Percentiles rank a stretch among this genome's conserved stretches.
These are phyloP conservation scores for Capniomyces stellatus DNA, from an alignment of 371 early-diverging fungal genomes.

Conservation along the genomic window DNA sequence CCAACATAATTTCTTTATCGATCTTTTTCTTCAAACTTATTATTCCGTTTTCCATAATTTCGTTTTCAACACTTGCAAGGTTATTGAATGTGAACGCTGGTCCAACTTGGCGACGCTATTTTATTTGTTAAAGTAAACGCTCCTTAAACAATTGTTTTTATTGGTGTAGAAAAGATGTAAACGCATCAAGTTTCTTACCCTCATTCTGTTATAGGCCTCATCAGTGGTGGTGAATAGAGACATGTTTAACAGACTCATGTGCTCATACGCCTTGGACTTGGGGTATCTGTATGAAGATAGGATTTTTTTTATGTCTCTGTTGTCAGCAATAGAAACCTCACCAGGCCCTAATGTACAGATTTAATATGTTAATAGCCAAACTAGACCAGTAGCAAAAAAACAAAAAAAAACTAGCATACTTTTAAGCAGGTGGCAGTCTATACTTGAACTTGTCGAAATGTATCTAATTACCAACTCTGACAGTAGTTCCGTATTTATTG, in stretches of 20 bases:
- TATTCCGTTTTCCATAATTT: conserved; percentile 10
- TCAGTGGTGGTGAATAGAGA: conserved; percentile 11
- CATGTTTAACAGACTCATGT: background rate
- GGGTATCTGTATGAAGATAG: conserved; percentile 15
- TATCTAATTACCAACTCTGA: conserved; percentile 1
- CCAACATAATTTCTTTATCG: conserved; percentile 3
- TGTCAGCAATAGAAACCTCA: conserved; percentile 14
- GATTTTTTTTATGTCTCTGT: conserved; percentile 10
- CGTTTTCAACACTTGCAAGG: background rate
- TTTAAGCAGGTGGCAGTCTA: too few relatives aligned
- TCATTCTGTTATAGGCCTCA: conserved; percentile 10
- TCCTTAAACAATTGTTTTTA: too few relatives aligned
- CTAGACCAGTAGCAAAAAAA: too few relatives aligned
- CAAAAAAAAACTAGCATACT: too few relatives aligned
- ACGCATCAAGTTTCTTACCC: background rate
- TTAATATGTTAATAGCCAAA: too few relatives aligned
- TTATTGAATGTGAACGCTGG: conserved; percentile 1
- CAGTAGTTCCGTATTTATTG: background rate
- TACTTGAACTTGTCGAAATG: too few relatives aligned
- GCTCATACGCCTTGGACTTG: conserved; percentile 15
- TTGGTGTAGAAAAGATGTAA: too few relatives aligned
- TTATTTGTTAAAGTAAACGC: too few relatives aligned
- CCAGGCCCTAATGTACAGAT: conserved; percentile 4
- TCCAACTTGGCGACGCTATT: conserved; percentile 2
- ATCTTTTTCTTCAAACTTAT: conserved; percentile 6